Evolutionary conservation across 116 monocot species (phyloP).

Genomic region (Thalassia testudinum): DNA sequence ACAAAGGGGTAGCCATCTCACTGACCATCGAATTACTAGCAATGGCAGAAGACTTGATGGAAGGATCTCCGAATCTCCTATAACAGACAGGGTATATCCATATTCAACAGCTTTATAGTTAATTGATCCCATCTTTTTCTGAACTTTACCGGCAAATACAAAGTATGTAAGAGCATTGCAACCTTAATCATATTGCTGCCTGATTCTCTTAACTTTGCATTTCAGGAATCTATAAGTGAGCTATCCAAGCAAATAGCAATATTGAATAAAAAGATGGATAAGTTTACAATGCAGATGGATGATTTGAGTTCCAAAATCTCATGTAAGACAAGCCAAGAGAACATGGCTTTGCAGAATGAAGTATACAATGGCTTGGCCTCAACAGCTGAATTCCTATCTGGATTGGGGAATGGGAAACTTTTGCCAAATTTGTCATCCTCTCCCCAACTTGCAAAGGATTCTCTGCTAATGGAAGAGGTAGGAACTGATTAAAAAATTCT

Average conservation of each 20-base stretch:
- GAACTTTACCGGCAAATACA: no score
- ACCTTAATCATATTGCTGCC: no score
- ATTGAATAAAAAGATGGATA: conserved; percentile 86
- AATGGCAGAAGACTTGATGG: conserved; percentile 35
- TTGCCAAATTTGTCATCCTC: conserved; percentile 72
- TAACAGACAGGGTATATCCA: conserved; percentile 40
- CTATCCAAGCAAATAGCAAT: conserved; percentile 87
- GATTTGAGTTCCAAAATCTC: conserved; percentile 65
- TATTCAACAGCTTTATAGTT: no score
- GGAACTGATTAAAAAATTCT: no score
- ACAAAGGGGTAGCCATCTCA: conserved; percentile 52
- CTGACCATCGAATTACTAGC: conserved; percentile 41
- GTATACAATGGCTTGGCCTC: conserved; percentile 57
- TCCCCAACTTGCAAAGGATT: conserved; percentile 61
- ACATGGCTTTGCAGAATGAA: conserved; percentile 50
- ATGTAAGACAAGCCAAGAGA: conserved; percentile 58
- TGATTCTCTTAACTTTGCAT: no score
- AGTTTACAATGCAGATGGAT: conserved; percentile 79
- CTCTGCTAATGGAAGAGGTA: conserved; percentile 85
- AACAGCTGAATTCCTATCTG: conserved; percentile 64
- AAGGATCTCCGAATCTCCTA: conserved; percentile 40
- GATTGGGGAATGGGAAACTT: conserved; percentile 72
- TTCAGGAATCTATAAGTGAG: conserved; percentile 48
- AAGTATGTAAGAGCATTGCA: no score
- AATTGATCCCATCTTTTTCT: no score